These are phyloP conservation scores for Hygrophila difformis DNA, from an alignment of 257 asterid genomes.

Conservation along the genomic window DNA sequence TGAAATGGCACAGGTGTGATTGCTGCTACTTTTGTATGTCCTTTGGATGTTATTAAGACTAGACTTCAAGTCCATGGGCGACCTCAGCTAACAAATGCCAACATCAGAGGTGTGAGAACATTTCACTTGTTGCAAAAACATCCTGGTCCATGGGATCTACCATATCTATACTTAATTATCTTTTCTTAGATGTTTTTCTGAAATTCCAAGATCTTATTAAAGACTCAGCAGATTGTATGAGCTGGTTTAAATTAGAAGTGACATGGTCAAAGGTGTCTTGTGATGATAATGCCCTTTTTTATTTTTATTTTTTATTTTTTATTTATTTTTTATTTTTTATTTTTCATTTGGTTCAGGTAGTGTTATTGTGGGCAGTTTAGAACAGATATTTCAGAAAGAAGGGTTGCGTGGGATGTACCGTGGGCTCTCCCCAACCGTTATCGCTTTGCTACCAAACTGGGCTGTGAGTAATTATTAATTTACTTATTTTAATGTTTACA, in stretches of 20 bases:
- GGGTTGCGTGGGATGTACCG: slow-evolving; percentile 96
- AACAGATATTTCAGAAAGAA: slow-evolving; percentile 71
- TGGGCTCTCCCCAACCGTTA: slow-evolving; percentile 89
- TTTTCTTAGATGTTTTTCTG: not conserved
- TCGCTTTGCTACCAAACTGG: slow-evolving; percentile 96
- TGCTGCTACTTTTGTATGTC: slow-evolving; percentile 97
- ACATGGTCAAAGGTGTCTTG: not conserved
- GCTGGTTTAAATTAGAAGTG: not conserved
- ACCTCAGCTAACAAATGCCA: slow-evolving; percentile 57
- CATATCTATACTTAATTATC: not conserved
- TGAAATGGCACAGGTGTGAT: slow-evolving; percentile 63
- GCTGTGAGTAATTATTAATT: slow-evolving; percentile 43
- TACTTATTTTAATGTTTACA: not conserved
- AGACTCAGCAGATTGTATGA: too few species aligned
- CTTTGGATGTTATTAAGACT: slow-evolving; percentile 96
- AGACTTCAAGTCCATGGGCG: slow-evolving; percentile 91
- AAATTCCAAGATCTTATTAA: slow-evolving; percentile 8
- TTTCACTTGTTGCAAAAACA: not conserved
- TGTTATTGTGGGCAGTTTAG: slow-evolving; percentile 80
- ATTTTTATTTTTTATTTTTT: not conserved
- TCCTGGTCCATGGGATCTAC: not conserved
- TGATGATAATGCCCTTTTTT: too few species aligned
- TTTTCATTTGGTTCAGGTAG: slow-evolving; percentile 45
- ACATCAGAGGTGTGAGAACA: slow-evolving; percentile 52
- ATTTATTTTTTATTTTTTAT: not conserved